Evolutionary conservation across 2,329 filamentous ascomycete species (phyloP), one percentile per base, ranked within the genome.

Genomic region (Fusarium sp.): DNA sequence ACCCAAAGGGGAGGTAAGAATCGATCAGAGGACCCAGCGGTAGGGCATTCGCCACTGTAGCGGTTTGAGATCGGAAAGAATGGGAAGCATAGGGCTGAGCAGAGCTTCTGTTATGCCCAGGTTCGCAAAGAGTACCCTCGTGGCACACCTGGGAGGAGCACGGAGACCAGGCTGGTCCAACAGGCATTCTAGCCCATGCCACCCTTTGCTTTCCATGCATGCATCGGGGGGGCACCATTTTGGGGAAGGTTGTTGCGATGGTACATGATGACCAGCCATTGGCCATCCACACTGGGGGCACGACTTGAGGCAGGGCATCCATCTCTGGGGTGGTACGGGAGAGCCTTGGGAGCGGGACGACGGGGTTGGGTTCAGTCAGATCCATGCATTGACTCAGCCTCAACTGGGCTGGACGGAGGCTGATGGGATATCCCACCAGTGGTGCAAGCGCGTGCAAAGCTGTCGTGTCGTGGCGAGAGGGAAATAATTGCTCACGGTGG

Each of bases 51-150:
- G 69, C 69, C 72, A 74, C 72, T 34, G 24, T n/a, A 45, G 58
- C 31, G 47, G 54, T 35, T 64, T 35, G 38, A 70, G 50, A 62
- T 52, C n/a, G 56, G 73, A 60, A 37, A 37, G 45, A 60, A 68
- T 66, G 58, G 62, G 38, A 62, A 58, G 38, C 22, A 64, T 76
- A 78, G 73, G 76, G 74, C 76, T 77, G 74, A 78, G 52, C 37
- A 56, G 69, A 68, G 77, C 71, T 77, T 73, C 72, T 76, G 68
- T 66, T 72, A 42, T 64, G 60, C 50, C 63, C 64, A 62, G 58
- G 56, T 24, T 56, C 40, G n/a, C 56, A 58, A 57, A 66, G 42
- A 73, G 45, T 29, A 64, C 59, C 62, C 61, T 58, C 47, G 56
- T 24, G 42, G 54, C 60, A 40, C 42, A 60, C 52, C 52, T 50